Percentiles rank a stretch among this genome's conserved stretches.
Conservation (phyloP, 2,329 filamentous ascomycete species). For the Pseudogymnoascus sp. region DNA sequence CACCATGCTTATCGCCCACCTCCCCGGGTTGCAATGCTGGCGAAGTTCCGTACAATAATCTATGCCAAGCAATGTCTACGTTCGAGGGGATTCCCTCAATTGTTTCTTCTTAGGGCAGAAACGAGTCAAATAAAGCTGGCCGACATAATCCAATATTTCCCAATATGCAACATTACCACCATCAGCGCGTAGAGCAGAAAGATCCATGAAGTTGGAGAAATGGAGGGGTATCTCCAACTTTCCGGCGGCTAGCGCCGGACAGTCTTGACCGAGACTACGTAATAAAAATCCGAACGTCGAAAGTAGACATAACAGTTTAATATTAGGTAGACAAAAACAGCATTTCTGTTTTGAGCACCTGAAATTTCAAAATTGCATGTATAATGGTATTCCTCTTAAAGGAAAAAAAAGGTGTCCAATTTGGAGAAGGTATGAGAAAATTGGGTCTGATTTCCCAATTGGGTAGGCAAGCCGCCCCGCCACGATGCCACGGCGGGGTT, state of each 20-base stretch:
- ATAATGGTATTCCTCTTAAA: slow-evolving; percentile 1
- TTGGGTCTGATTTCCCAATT: slow-evolving; percentile 1
- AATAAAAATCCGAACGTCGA: background rate
- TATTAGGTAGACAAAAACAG: background rate
- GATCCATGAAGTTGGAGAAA: background rate
- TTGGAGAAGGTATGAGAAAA: background rate
- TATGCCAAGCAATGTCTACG: background rate
- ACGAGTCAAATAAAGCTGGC: background rate
- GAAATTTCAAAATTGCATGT: background rate
- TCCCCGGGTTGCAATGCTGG: background rate
- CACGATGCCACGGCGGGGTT: background rate
- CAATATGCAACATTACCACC: background rate
- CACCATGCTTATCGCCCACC: background rate
- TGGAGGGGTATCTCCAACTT: background rate
- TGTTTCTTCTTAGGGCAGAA: background rate
- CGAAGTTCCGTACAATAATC: background rate
- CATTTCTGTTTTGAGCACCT: background rate
- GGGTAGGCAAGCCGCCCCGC: slow-evolving; percentile 5
- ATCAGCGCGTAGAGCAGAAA: background rate
- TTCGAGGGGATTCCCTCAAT: background rate
- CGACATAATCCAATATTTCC: background rate
- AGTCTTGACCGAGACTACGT: background rate
- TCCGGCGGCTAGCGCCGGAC: background rate
- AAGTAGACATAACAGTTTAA: background rate
- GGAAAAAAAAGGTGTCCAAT: background rate